Base-by-base conservation (phyloP, 192 early-diverging fungal species). In the Mycoemilia scoparia region DNA sequence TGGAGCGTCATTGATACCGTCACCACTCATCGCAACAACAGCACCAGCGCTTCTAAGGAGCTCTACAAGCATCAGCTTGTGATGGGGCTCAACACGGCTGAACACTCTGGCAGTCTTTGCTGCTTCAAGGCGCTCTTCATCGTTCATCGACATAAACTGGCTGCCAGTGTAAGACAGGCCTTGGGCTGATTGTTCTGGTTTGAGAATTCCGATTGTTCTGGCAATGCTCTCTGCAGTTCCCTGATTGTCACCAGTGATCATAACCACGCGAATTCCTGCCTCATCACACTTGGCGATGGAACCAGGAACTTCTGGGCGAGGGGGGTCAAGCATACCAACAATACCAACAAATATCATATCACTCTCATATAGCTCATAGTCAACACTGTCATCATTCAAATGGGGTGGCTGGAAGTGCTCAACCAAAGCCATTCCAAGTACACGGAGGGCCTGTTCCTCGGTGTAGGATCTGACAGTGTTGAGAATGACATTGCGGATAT, bases 1-100 rank as follows among this genome's bases (percentile, higher is more conserved):
- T 11, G 92, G 87, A 18, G 92, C 92, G 51, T 99, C 92, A 51
- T 96, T 99, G 27, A 99, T 89, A 66, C 96, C 92, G 49, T 99
- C 96, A 40, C 96, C 96, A 14, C 89, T 93, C 74, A 66, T 61
- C 5, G 64, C 64, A 9, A 66, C 64, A 0, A 66, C 44, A 13
- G 57, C 51, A 11, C 64, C 91, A 28, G 69, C 62, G 18, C 51
- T 62, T 62, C 91, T 79, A 46, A 99, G 64, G 24, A 95, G 49
- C 60, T 90, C 77, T 5, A 99, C 91, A 46, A 99, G 66, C 54
- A 87, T 70, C 58, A 74, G 68, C 64, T 99, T 99, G 71, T 96
- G 90, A 26, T 76, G 58, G 18, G 95, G 95, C 66, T 96, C 91
- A 1, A 85, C 89, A 38, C 95, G 75, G 24, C 86, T 86, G 60